Evolutionary conservation across 352 stramenopile genomes (phyloP).

Genomic region (Pythium guiyangense): DNA sequence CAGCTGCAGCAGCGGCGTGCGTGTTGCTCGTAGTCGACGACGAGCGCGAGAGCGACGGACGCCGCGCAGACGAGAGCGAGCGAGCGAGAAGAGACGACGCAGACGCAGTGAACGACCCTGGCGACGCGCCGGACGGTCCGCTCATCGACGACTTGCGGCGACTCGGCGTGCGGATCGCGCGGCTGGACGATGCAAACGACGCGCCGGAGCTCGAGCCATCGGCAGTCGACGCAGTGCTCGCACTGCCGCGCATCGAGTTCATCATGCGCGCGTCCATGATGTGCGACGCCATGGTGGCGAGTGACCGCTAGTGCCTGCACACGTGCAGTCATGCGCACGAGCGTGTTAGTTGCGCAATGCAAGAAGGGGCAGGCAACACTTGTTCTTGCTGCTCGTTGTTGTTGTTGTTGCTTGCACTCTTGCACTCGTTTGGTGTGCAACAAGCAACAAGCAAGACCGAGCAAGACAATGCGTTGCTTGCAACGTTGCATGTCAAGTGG

Average conservation of each 20-base stretch:
- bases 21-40: constrained; percentile 19
- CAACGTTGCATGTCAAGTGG: too few relatives aligned
- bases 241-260: constrained; percentile 37
- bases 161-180: constrained; percentile 16
- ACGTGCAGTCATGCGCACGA: too few relatives aligned
- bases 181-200: constrained; percentile 5
- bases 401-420: too few relatives aligned
- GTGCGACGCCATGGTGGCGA: constrained; percentile 38
- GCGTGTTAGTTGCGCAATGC: too few relatives aligned
- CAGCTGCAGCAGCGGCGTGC: constrained; percentile 8
- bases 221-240: constrained; percentile 11
- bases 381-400: too few relatives aligned
- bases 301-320: too few relatives aligned
- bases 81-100: constrained; percentile 18
- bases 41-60: constrained; percentile 32
- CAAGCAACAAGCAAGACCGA: too few relatives aligned
- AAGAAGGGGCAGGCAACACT: too few relatives aligned
- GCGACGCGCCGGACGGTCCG: constrained; percentile 14
- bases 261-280: constrained; percentile 61
- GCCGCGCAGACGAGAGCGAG: constrained; percentile 16
- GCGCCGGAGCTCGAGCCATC: constrained; percentile 1
- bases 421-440: too few relatives aligned
- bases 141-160: constrained; percentile 50
- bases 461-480: too few relatives aligned
- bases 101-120: constrained; percentile 14